Evolutionary conservation across 805 yeast species (phyloP).

Genomic region (Henningerozyma blattae): DNA sequence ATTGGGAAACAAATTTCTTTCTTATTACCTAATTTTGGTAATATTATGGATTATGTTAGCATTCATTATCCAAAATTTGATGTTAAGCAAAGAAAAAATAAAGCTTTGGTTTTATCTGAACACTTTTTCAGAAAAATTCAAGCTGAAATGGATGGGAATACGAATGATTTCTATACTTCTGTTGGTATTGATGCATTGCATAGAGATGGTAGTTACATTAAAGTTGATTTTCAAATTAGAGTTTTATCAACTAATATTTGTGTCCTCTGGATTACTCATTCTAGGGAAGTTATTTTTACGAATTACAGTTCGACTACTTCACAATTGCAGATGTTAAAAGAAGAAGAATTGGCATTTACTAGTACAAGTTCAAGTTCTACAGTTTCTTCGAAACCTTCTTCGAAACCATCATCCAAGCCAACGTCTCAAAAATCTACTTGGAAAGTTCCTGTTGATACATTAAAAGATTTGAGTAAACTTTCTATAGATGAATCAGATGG

Average conservation of each 20-base stretch:
- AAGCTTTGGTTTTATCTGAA: conserved; percentile 78
- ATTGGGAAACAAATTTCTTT: conserved; percentile 37
- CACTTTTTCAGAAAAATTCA: conserved; percentile 71
- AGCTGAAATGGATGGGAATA: conserved; percentile 32
- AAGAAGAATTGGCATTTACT: conserved; percentile 22
- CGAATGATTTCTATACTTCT: conserved; percentile 46
- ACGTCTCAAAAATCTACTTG: conserved; percentile 14
- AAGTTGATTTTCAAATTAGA: conserved; percentile 71
- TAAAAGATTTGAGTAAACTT: conserved; percentile 8
- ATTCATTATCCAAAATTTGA: conserved; percentile 29
- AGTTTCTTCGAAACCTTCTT: conserved; percentile 6
- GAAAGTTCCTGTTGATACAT: conserved; percentile 11
- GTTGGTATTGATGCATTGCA: conserved; percentile 61
- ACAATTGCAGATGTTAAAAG: conserved; percentile 29
- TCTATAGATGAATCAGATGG: background rate
- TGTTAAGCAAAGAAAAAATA: conserved; percentile 27
- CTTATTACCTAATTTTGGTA: conserved; percentile 52
- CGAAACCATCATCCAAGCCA: background rate
- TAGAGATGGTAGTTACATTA: conserved; percentile 51
- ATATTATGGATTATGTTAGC: conserved; percentile 22
- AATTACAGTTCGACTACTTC: conserved; percentile 28
- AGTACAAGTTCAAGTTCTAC: conserved; percentile 19
- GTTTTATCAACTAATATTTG: conserved; percentile 46
- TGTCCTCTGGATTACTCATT: conserved; percentile 79
- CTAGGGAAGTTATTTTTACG: conserved; percentile 34